phyloP scores from a whole-genome alignment of 2,329 filamentous ascomycete genomes.

The Aspergillus fumigatiaffinis region DNA sequence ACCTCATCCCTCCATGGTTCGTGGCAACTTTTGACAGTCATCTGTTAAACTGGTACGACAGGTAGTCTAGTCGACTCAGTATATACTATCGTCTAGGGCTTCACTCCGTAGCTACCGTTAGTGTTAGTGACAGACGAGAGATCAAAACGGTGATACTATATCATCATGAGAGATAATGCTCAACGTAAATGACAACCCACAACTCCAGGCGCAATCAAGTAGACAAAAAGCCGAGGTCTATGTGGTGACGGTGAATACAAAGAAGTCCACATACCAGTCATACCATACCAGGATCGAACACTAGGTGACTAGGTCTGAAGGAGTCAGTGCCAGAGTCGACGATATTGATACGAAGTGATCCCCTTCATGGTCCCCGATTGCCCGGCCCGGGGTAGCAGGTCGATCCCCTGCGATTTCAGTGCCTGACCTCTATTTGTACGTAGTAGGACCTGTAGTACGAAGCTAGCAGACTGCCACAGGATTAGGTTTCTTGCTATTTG shows the following conservation, averaged over 20 bases:
- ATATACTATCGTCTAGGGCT: not conserved
- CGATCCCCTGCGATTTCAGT: not conserved
- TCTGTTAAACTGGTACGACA: not conserved
- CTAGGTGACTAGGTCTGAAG: not conserved
- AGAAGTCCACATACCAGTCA: not conserved
- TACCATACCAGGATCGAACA: not conserved
- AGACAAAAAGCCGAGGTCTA: not conserved
- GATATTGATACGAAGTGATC: not conserved
- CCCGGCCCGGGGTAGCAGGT: not conserved
- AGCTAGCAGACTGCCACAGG: not conserved
- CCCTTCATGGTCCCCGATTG: not conserved
- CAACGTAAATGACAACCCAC: not conserved
- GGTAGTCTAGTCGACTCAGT: not conserved
- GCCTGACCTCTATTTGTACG: not conserved
- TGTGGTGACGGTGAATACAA: conserved; percentile 1
- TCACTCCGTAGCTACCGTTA: not conserved
- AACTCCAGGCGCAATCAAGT: not conserved
- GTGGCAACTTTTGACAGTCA: not conserved
- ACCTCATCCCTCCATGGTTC: not conserved
- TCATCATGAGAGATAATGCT: not conserved
- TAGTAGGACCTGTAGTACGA: not conserved
- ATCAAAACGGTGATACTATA: not conserved
- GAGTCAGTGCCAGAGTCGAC: not conserved
- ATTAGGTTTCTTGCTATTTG: not conserved
- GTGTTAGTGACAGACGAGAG: not conserved